Base-by-base conservation (phyloP, 1,284 basidiomycete genomes). In the Tilletia walkeri region DNA sequence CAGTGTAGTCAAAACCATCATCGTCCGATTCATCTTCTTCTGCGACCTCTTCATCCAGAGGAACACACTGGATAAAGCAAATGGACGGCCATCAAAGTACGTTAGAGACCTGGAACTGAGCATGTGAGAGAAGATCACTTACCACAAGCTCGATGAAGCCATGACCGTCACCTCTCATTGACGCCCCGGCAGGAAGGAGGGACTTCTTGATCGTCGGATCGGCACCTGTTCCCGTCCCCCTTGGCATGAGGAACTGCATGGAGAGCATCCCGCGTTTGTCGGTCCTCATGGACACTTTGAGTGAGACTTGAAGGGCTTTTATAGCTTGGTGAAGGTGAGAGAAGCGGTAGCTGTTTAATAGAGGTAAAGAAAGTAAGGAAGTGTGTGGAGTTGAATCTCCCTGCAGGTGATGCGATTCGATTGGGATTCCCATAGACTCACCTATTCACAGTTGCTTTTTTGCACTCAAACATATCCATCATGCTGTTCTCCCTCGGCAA, bases 231-330 rank as follows among this genome's bases (percentile, higher is more conserved):
- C 67, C 67, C 5, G 56, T 56, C 5, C 67, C 67, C 36, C 20
- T 39, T 12, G 79, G 75, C 68, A 81, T 76, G 76, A 80, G 76
- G 65, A 79, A 81, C 54, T 81, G 80, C 30, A 78, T 72, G 68
- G 78, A 80, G 10, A 79, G 74, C 53, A 81, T 72, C 4, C 78
- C 80, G 1, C 71, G 69, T n/a, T 76, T 71, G 67, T 81, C 80
- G 68, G 72, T 76, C 16, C 80, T 72, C 3, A 81, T 56, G 0
- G 77, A 79, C 0, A 78, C 78, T 67, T 81, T 81, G 66, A 76
- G 67, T 1, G 78, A 80, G 7, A 72, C 71, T 9, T 72, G 74
- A 2, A 78, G 69, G 6, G 78, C 77, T 1, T 74, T 72, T 59
- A 78, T 73, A 67, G 76, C 77, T 14, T 73, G 70, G 9, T 70